These are phyloP conservation scores for Camellia lanceoleosa DNA, from an alignment of 148 eudicot genomes.

Conservation along the genomic window DNA sequence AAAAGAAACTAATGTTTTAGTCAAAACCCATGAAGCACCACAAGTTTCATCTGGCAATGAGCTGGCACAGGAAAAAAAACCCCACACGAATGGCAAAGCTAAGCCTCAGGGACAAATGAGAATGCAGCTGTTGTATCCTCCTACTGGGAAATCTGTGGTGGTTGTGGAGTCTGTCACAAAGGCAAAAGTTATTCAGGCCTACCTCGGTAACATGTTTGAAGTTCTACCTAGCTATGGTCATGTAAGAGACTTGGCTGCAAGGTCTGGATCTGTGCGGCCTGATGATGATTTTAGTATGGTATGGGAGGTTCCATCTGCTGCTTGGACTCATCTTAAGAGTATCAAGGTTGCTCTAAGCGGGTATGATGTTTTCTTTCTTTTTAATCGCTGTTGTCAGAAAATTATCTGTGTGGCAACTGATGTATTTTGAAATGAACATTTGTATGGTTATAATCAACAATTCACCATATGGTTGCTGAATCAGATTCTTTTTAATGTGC, in stretches of 20 bases:
- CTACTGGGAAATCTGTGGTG: slow-evolving; percentile 72
- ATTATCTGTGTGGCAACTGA: background rate
- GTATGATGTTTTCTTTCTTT: slow-evolving; percentile 41
- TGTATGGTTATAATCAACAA: background rate
- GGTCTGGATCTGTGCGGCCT: slow-evolving; percentile 94
- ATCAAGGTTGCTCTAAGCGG: slow-evolving; percentile 85
- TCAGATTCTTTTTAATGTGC: background rate
- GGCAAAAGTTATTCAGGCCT: slow-evolving; percentile 96
- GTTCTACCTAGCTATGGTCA: slow-evolving; percentile 98
- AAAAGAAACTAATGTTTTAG: slow-evolving; percentile 27
- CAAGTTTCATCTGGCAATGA: slow-evolving; percentile 28
- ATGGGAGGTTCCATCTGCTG: slow-evolving; percentile 97
- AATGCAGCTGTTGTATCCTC: slow-evolving; percentile 63
- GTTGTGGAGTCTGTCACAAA: slow-evolving; percentile 92
- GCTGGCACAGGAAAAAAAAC: slow-evolving; percentile 23
- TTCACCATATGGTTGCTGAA: background rate
- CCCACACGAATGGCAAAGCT: slow-evolving; percentile 30
- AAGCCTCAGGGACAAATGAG: slow-evolving; percentile 37
- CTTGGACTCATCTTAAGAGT: slow-evolving; percentile 94
- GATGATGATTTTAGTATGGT: slow-evolving; percentile 97
- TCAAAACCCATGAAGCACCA: slow-evolving; percentile 27
- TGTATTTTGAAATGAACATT: background rate
- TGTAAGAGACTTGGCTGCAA: slow-evolving; percentile 94
- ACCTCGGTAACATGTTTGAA: slow-evolving; percentile 93
- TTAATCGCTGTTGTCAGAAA: background rate